Base-by-base conservation (phyloP, 1,284 basidiomycete species). In the Malassezia vespertilionis region DNA sequence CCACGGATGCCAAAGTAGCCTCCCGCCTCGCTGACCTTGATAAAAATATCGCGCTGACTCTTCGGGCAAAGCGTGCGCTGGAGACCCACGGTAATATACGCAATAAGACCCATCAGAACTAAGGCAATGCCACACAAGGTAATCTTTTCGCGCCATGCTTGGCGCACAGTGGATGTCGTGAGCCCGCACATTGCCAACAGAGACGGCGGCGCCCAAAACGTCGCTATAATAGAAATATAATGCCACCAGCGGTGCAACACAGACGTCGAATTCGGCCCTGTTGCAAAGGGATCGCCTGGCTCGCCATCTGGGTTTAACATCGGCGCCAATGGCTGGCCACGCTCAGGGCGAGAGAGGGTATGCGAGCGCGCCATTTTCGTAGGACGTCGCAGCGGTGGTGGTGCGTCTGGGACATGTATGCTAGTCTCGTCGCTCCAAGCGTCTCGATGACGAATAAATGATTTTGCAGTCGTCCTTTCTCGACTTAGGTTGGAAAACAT, bases 51-150 rank as follows among this genome's bases (percentile, higher is more conserved):
- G 5, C 28, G n/a, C 7, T 31, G 18, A 6, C 31, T 14, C 10
- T 33, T 74, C 0, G 90, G 89, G 74, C 91, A 99, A 23, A 99
- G 78, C 18, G 86, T 84, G 55, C 82, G 82, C 73, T 95, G 87
- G 47, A 95, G 80, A 15, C 90, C 93, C 66, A 99, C 86, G 36
- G 93, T 97, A 50, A 84, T 78, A 72, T 96, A 99, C 8, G 86
- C 91, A 42, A 96, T 80, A 38, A 78, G 73, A 18, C 76, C 82
- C 58, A 89, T 93, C 20, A 95, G 73, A 20, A 55, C 24, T n/a
- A 60, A 33, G 12, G 65, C 61, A 17, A 65, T 24, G 35, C 59
- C 53, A 32, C 63, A 60, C 33, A 70, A 58, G 2, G 64, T 52
- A 8, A 70, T 55, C 50, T 70, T 70, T 43, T 70, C 67, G 35